Evolutionary conservation across 441 rosid genomes (phyloP).

Genomic region (Euphorbia schlechtendalii): DNA sequence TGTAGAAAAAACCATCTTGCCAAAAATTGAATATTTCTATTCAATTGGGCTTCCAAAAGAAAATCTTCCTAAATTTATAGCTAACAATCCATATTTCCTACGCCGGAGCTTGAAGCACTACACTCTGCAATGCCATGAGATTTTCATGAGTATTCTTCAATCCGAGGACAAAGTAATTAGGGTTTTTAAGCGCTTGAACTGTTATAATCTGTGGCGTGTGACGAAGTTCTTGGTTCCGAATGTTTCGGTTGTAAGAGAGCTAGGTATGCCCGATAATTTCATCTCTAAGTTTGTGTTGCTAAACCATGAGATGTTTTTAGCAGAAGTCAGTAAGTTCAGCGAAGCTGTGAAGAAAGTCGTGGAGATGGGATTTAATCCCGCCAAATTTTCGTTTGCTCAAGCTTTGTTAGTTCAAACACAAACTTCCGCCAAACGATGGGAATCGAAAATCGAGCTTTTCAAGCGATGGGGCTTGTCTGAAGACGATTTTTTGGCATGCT

Average conservation of each 20-base stretch:
- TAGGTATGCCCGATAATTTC: no score
- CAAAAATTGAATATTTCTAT: constrained; percentile 29
- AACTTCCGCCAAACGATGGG: background rate
- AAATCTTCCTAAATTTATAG: constrained; percentile 13
- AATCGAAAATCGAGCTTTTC: background rate
- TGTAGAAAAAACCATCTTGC: constrained; percentile 27
- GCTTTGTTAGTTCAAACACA: background rate
- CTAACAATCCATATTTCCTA: background rate
- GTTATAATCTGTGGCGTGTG: no score
- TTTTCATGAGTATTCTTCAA: background rate
- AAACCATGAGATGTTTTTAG: no score
- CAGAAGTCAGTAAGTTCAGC: background rate
- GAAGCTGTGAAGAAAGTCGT: background rate
- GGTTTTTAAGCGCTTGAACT: no score
- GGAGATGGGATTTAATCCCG: background rate
- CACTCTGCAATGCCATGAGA: background rate
- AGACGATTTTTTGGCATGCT: background rate
- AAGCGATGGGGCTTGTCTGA: background rate
- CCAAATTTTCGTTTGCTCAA: background rate
- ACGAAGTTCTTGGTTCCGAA: no score
- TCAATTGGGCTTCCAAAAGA: constrained; percentile 25
- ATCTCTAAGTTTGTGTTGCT: no score
- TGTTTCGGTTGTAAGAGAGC: no score
- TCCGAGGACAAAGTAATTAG: background rate
- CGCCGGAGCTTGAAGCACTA: background rate